Base-by-base conservation (phyloP, 805 yeast genomes). In the Sporopachydermia quercuum region DNA sequence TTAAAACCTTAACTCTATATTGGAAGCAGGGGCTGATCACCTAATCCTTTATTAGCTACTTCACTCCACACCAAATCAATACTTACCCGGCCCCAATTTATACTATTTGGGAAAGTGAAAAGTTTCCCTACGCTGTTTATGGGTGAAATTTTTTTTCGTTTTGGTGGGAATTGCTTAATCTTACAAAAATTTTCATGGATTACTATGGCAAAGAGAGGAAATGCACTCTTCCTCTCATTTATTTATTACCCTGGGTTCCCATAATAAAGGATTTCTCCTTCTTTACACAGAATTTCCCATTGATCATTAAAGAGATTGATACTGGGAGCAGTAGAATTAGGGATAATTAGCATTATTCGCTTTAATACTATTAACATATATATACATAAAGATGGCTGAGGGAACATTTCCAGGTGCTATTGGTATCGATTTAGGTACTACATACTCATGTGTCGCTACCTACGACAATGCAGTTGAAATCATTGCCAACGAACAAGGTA, bases 351-450 rank as follows among this genome's bases (percentile, higher is more conserved):
- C 8, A 8, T 23, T 23, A 23, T 23, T 23, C 30, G n/a, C 30
- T 23, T 23, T n/a, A 23, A 8, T 23, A 23, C 30, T 23, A 8
- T n/a, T n/a, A n/a, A n/a, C n/a, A n/a, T n/a, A n/a, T n/a, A n/a
- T n/a, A n/a, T 23, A 23, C n/a, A 23, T n/a, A 23, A 70, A 67
- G 67, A 79, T 79, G 87, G 83, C 87, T 79, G 96, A 86, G 76
- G 95, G 95, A 80, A 91, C 86, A 73, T 86, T 82, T 80, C 91
- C 87, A 78, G 96, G 96, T 81, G 91, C 91, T 69, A 82, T 85
- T 65, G 98, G 98, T 80, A 89, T 89, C 78, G 97, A 87, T 75
- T 74, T 83, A 68, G 94, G 94, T 76, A 83, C 94, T 57, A 85
- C 94, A 44, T 85, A 85, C 70, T 85, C 95, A 39, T 86, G 96